phyloP scores from a whole-genome alignment of 306 rosid species.

The Vigna mungo region DNA sequence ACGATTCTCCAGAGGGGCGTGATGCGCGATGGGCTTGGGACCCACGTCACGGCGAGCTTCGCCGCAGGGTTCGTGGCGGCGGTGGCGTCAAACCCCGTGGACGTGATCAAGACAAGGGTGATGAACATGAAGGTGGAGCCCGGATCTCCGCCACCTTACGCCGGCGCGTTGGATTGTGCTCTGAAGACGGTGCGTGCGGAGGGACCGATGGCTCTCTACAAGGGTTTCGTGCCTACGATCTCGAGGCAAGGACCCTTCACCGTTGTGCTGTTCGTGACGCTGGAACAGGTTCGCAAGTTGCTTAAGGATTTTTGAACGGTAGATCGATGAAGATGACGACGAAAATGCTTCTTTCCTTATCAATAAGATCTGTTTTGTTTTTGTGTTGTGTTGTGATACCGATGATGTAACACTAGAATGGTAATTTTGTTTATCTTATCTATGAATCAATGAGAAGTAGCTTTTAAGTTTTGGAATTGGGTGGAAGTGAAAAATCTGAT shows the following conservation, averaged over 20 bases:
- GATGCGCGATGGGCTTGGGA: slow-evolving; percentile 79
- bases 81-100: slow-evolving; percentile 77
- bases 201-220: slow-evolving; percentile 76
- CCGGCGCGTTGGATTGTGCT: slow-evolving; percentile 76
- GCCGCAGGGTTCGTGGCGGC: slow-evolving; percentile 85
- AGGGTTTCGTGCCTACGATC: slow-evolving; percentile 79
- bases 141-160: slow-evolving; percentile 64
- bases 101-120: slow-evolving; percentile 78
- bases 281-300: slow-evolving; percentile 81
- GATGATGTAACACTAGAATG: not conserved
- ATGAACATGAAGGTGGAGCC: slow-evolving; percentile 88
- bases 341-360: not conserved
- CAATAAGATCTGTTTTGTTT: not conserved
- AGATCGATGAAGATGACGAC: slow-evolving; percentile 42
- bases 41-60: slow-evolving; percentile 83
- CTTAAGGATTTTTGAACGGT: slow-evolving; percentile 66
- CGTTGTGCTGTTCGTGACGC: slow-evolving; percentile 74
- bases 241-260: slow-evolving; percentile 89
- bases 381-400: not conserved
- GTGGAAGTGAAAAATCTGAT: not conserved
- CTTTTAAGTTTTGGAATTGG: not conserved
- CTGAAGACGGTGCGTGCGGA: slow-evolving; percentile 74
- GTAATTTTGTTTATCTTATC: not conserved
- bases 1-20: slow-evolving; percentile 57
- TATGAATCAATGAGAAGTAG: slow-evolving; percentile 18